phyloP scores from a whole-genome alignment of 441 rosid genomes.

The Erodium texanum region DNA sequence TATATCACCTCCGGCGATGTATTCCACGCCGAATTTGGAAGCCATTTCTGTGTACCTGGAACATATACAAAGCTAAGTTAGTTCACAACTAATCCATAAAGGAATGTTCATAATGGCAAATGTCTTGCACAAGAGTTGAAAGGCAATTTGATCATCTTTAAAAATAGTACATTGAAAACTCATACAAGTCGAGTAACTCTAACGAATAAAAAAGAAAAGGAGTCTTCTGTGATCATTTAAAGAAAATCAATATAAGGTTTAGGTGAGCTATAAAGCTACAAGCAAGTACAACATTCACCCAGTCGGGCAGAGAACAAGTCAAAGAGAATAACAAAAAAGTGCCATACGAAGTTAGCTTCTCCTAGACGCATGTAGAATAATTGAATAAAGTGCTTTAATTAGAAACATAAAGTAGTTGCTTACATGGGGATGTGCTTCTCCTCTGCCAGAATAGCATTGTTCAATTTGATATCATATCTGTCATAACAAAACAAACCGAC shows the following conservation, averaged over 20 bases:
- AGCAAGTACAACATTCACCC: too few species aligned
- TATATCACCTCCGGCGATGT: constrained; percentile 82
- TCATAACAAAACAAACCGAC: not conserved
- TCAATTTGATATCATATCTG: constrained; percentile 69
- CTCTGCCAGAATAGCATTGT: constrained; percentile 91
- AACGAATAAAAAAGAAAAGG: not conserved
- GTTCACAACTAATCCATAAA: constrained; percentile 1
- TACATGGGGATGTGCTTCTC: constrained; percentile 92
- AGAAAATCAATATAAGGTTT: not conserved
- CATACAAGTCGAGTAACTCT: not conserved
- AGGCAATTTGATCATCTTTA: not conserved
- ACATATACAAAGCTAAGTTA: not conserved
- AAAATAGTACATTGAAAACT: not conserved
- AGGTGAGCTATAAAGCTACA: not conserved
- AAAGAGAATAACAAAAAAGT: not conserved
- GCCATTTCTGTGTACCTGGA: constrained; percentile 80
- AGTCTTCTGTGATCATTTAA: not conserved
- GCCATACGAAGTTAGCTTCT: not conserved
- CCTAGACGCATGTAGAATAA: not conserved
- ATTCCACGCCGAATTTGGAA: constrained; percentile 49
- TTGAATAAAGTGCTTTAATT: not conserved
- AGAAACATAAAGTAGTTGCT: constrained; percentile 18
- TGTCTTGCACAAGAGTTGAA: not conserved
- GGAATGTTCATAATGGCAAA: not conserved
- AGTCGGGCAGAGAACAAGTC: not conserved